These are phyloP conservation scores for Cinchona pubescens DNA, from an alignment of 257 asterid species.

Conservation along the genomic window DNA sequence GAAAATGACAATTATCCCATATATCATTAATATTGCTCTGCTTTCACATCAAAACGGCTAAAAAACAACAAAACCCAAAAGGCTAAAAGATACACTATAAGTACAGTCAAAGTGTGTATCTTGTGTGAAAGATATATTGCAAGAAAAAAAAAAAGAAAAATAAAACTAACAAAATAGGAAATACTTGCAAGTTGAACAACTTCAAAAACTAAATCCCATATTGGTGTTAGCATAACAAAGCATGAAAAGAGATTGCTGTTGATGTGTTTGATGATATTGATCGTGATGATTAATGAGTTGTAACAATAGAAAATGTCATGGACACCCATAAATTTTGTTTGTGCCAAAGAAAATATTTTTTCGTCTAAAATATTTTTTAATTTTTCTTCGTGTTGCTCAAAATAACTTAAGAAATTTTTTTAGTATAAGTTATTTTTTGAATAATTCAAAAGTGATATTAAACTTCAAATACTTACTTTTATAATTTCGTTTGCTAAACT, in stretches of 20 bases:
- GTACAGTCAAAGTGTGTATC: background rate
- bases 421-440: no score
- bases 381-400: no score
- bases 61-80: slow-evolving; percentile 12
- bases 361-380: no score
- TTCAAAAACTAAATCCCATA: slow-evolving; percentile 21
- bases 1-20: slow-evolving; percentile 8
- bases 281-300: background rate
- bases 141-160: background rate
- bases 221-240: background rate
- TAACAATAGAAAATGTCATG: slow-evolving; percentile 5
- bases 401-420: no score
- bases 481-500: no score
- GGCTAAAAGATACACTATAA: background rate
- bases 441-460: no score
- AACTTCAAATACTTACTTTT: no score
- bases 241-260: background rate
- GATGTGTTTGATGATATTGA: background rate
- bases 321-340: no score
- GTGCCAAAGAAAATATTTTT: no score
- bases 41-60: slow-evolving; percentile 23
- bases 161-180: background rate
- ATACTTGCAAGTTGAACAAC: slow-evolving; percentile 18
- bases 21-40: slow-evolving; percentile 4
- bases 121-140: background rate